A percentile compares a stretch with the other conserved stretches of the same genome.
Evolutionary conservation across 108 stramenopile genomes (phyloP).

Genomic region (Aurantiochytrium sp.): DNA sequence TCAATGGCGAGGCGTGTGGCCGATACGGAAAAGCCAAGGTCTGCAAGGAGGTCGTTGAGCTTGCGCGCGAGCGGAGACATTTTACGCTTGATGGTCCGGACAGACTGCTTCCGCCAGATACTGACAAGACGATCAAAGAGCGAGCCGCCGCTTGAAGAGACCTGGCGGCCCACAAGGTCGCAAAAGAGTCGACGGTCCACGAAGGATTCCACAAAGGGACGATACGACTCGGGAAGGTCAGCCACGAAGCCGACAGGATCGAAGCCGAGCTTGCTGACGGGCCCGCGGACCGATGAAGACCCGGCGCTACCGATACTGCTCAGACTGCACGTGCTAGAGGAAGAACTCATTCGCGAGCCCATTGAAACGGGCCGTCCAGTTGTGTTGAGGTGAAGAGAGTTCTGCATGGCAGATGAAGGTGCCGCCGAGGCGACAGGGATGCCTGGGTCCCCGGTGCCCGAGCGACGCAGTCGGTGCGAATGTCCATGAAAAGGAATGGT

Average conservation of each 20-base stretch:
- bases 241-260: neutral
- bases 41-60: neutral
- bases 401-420: too few species aligned
- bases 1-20: neutral
- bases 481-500: too few species aligned
- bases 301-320: neutral
- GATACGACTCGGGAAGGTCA: neutral
- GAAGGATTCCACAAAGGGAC: neutral
- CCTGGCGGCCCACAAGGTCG: neutral
- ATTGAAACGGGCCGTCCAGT: neutral
- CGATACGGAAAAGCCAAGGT: neutral
- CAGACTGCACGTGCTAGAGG: neutral
- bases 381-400: too few species aligned
- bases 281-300: neutral
- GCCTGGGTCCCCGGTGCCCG: too few species aligned
- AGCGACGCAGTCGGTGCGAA: too few species aligned
- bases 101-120: neutral
- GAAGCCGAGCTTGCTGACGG: neutral
- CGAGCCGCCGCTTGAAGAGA: neutral
- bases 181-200: neutral
- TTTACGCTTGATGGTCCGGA: neutral
- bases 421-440: too few species aligned
- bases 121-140: neutral
- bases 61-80: neutral
- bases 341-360: neutral